These are phyloP conservation scores for Colletotrichum liriopes DNA, from an alignment of 2,329 filamentous ascomycete species.

Conservation along the genomic window DNA sequence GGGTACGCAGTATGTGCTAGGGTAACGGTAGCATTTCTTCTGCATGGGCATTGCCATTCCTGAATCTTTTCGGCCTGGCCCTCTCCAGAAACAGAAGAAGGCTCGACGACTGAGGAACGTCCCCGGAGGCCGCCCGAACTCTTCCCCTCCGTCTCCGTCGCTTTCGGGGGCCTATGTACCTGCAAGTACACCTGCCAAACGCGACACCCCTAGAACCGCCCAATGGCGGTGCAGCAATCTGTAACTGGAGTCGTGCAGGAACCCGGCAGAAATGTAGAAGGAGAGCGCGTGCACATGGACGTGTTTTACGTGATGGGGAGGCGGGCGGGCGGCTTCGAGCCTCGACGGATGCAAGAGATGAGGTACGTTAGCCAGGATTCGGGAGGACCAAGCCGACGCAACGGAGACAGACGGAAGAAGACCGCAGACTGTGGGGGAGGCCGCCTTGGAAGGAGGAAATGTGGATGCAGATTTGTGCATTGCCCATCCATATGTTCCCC, in stretches of 20 bases:
- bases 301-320: background rate
- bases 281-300: background rate
- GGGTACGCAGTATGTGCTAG: background rate
- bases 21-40: slow-evolving; percentile 1
- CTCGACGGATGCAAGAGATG: slow-evolving; percentile 2
- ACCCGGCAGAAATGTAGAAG: background rate
- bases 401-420: slow-evolving; percentile 37
- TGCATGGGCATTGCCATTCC: background rate
- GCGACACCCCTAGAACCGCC: background rate
- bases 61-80: slow-evolving; percentile 9
- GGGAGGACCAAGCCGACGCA: slow-evolving; percentile 35
- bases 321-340: slow-evolving; percentile 2
- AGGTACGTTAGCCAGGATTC: slow-evolving; percentile 38
- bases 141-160: background rate
- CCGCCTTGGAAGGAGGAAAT: background rate
- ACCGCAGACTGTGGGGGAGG: slow-evolving; percentile 34
- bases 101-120: slow-evolving; percentile 7
- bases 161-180: background rate
- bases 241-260: background rate
- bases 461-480: slow-evolving; percentile 11
- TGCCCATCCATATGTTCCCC: background rate
- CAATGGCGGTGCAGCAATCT: background rate
- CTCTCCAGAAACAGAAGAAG: background rate
- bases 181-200: background rate
- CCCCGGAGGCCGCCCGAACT: slow-evolving; percentile 37